Conservation (phyloP, 2,329 filamentous ascomycete species). For the Penicillium sp. region DNA sequence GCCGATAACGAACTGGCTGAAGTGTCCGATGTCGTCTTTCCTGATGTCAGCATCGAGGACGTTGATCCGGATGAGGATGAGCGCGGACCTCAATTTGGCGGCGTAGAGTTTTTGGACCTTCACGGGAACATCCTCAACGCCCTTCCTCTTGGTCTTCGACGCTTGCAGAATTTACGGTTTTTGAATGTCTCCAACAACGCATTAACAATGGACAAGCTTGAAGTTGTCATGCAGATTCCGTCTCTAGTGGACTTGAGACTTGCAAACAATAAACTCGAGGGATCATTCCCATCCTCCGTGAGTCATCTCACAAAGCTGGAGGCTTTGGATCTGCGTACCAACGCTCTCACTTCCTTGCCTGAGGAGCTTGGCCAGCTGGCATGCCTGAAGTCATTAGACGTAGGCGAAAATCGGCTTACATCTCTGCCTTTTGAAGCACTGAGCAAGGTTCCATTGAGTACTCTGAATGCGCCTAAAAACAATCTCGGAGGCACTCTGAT, state of each 20-base stretch:
- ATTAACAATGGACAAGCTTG: conserved; percentile 64
- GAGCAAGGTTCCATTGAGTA: conserved; percentile 61
- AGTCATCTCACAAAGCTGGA: conserved; percentile 64
- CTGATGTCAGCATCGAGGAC: conserved; percentile 57
- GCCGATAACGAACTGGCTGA: conserved; percentile 82
- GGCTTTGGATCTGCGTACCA: conserved; percentile 72
- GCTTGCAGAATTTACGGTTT: conserved; percentile 66
- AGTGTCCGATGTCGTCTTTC: conserved; percentile 70
- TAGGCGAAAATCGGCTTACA: conserved; percentile 71
- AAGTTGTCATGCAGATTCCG: conserved; percentile 66
- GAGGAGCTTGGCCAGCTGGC: conserved; percentile 59
- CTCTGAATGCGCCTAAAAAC: conserved; percentile 72
- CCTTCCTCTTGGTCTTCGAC: conserved; percentile 68
- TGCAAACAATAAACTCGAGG: conserved; percentile 68
- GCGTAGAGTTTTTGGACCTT: conserved; percentile 72
- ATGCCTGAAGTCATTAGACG: conserved; percentile 67
- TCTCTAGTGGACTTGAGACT: conserved; percentile 74
- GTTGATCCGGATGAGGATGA: conserved; percentile 60
- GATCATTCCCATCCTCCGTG: conserved; percentile 60
- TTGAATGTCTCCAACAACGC: conserved; percentile 83
- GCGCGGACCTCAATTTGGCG: conserved; percentile 70
- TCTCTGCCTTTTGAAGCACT: conserved; percentile 65
- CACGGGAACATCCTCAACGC: conserved; percentile 73
- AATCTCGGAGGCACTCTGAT: conserved; percentile 68
- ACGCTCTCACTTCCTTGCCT: conserved; percentile 68